These are phyloP conservation scores for Tolypocladium ophioglossoides DNA, from an alignment of 2,329 filamentous ascomycete genomes.

Conservation along the genomic window DNA sequence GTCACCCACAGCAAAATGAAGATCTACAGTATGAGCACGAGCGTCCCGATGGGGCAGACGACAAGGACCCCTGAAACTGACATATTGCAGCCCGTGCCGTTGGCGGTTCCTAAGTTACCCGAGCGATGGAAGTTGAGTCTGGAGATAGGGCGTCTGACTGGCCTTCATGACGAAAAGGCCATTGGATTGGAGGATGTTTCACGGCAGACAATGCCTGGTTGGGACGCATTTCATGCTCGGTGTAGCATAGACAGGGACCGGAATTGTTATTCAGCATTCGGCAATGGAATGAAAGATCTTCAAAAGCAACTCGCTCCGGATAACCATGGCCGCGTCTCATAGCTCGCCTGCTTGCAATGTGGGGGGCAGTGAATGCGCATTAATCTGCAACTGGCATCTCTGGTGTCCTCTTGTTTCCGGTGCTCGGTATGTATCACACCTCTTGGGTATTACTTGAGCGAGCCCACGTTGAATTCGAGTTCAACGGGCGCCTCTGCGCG, in stretches of 20 bases:
- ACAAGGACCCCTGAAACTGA: conserved; percentile 14
- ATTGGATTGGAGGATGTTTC: conserved; percentile 22
- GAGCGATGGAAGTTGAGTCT: conserved; percentile 20
- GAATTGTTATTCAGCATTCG: conserved; percentile 25
- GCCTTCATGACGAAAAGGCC: conserved; percentile 24
- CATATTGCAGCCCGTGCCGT: conserved; percentile 46
- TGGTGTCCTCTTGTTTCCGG: neutral
- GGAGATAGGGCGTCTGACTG: conserved; percentile 28
- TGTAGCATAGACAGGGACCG: conserved; percentile 25
- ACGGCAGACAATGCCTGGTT: conserved; percentile 24
- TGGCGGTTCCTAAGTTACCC: conserved; percentile 34
- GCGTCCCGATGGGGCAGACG: neutral
- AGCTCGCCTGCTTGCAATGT: neutral
- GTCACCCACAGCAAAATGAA: conserved; percentile 94
- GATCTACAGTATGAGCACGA: conserved; percentile 71
- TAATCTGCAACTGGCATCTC: neutral
- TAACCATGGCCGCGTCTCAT: neutral
- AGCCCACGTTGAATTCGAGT: neutral
- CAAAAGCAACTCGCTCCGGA: conserved; percentile 8
- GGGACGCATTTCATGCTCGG: conserved; percentile 30
- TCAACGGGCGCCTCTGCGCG: neutral
- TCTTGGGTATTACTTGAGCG: no score
- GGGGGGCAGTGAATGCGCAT: neutral
- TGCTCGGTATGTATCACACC: neutral
- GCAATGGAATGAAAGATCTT: conserved; percentile 28